A percentile compares a stretch with the other conserved stretches of the same genome.
Conservation (phyloP, 257 asterid genomes). For the Datura wrightii region DNA sequence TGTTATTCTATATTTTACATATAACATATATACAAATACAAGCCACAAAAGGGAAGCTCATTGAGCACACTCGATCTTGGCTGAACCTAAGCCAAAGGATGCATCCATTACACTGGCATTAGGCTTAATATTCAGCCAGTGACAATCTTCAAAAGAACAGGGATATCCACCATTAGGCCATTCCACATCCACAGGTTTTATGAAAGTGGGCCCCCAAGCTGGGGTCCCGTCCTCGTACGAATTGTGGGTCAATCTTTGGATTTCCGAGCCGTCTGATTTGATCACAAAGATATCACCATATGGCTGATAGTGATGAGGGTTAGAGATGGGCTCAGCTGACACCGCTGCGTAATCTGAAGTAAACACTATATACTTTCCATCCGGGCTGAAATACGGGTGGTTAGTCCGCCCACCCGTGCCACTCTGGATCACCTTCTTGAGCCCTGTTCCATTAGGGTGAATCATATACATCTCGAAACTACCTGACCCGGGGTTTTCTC, state of each 20-base stretch:
- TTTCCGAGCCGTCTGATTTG: constrained; percentile 64
- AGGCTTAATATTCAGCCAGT: constrained; percentile 59
- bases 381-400: constrained; percentile 94
- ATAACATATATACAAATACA: no score
- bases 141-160: constrained; percentile 78
- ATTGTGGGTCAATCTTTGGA: constrained; percentile 74
- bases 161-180: constrained; percentile 58
- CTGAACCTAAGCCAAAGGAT: constrained; percentile 22
- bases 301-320: constrained; percentile 86
- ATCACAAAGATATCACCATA: constrained; percentile 83
- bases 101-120: constrained; percentile 16
- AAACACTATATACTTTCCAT: constrained; percentile 67
- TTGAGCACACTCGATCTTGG: constrained; percentile 23
- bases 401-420: constrained; percentile 83
- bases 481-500: constrained; percentile 82
- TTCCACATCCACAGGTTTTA: constrained; percentile 49
- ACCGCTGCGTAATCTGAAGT: constrained; percentile 88
- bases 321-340: constrained; percentile 88
- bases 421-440: constrained; percentile 73
- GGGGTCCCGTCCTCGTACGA: constrained; percentile 89
- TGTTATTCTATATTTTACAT: neutral
- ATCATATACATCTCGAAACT: constrained; percentile 74
- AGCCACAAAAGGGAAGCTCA: neutral
- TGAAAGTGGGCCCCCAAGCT: constrained; percentile 68
- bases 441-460: constrained; percentile 83